These are phyloP conservation scores for Acmispon strigosus DNA, from an alignment of 306 rosid genomes.

Conservation along the genomic window DNA sequence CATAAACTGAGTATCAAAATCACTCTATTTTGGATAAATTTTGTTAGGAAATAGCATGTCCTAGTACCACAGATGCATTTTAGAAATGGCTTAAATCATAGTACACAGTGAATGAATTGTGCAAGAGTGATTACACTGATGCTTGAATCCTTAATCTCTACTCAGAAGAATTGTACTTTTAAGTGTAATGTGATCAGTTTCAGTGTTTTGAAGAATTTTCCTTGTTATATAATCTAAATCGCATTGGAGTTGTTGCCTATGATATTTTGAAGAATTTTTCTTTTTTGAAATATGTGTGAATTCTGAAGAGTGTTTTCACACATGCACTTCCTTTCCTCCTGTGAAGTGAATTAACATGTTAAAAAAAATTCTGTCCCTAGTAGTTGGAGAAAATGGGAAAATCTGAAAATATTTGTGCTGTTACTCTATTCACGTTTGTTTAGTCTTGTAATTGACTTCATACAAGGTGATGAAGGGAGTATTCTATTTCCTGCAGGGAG, in stretches of 20 bases:
- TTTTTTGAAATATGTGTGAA: no score
- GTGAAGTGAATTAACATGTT: not conserved
- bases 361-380: not conserved
- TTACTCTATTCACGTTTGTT: not conserved
- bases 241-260: not conserved
- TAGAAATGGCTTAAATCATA: no score
- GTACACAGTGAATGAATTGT: no score
- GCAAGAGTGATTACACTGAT: no score
- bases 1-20: no score
- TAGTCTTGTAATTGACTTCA: not conserved
- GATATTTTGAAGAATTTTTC: no score
- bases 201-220: not conserved
- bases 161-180: slow-evolving; percentile 5
- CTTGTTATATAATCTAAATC: slow-evolving; percentile 1
- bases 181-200: not conserved
- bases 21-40: no score
- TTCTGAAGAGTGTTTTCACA: no score
- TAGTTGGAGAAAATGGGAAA: not conserved
- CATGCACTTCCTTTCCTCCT: no score
- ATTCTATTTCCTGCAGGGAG: slow-evolving; percentile 53
- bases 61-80: no score
- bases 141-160: not conserved
- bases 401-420: not conserved
- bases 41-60: no score
- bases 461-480: slow-evolving; percentile 19